Evolutionary conservation across 1,284 basidiomycete species (phyloP).

Genomic region (Cryptococcus sp.): DNA sequence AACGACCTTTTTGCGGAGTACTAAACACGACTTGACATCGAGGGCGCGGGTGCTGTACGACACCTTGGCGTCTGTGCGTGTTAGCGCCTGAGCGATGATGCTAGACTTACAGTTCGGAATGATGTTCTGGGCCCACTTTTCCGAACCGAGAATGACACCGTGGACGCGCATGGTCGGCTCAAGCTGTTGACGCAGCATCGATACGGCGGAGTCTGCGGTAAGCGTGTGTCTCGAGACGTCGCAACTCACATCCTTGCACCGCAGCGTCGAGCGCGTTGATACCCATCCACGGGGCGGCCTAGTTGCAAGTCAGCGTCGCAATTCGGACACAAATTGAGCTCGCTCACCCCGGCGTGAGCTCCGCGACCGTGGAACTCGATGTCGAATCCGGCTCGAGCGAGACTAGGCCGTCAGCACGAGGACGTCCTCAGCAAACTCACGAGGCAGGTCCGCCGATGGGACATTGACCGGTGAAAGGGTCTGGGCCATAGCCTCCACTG

Average conservation of each 20-base stretch:
- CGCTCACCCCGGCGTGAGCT: conserved; percentile 37
- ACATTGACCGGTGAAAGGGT: conserved; percentile 20
- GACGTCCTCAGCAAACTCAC: conserved; percentile 5
- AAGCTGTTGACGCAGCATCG: conserved; percentile 55
- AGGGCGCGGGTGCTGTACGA: conserved; percentile 48
- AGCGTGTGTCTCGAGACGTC: neutral
- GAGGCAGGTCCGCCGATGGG: conserved; percentile 27
- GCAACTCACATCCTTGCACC: conserved; percentile 39
- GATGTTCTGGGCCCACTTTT: conserved; percentile 39
- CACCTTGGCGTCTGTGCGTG: conserved; percentile 43
- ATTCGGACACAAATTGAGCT: neutral
- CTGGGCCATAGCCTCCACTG: conserved; percentile 21
- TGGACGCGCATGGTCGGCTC: conserved; percentile 50
- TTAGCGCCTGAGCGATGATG: neutral
- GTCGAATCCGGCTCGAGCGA: conserved; percentile 32
- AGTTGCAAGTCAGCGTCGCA: neutral
- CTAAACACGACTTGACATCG: conserved; percentile 24
- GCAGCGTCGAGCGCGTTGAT: conserved; percentile 58
- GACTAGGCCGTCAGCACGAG: conserved; percentile 1
- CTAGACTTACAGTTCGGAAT: conserved; percentile 26
- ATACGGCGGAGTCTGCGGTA: conserved; percentile 52
- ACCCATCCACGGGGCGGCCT: conserved; percentile 54
- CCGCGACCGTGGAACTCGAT: conserved; percentile 34
- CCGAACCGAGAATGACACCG: conserved; percentile 50
- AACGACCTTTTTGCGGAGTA: conserved; percentile 26